Evolutionary conservation across 2,329 filamentous ascomycete species (phyloP).

Genomic region (Chalaropsis ovoidea): DNA sequence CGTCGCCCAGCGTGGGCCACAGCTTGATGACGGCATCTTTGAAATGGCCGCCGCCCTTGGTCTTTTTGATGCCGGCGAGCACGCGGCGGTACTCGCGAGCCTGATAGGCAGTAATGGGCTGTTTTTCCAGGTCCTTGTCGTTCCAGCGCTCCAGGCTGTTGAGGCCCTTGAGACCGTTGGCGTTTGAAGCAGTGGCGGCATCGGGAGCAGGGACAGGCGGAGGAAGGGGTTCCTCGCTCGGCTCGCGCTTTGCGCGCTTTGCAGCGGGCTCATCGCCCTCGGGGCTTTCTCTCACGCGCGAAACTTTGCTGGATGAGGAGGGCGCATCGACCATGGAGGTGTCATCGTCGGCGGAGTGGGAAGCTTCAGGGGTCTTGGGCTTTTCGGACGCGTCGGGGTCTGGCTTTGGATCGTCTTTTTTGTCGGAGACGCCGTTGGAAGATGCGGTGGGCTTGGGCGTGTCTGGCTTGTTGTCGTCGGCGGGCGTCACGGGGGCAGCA

Average conservation of each 20-base stretch:
- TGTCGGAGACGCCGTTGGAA: not conserved
- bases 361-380: constrained; percentile 11
- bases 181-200: constrained; percentile 26
- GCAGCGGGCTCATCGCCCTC: constrained; percentile 53
- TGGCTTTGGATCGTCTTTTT: not conserved
- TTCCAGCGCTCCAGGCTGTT: constrained; percentile 35
- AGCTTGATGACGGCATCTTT: constrained; percentile 65
- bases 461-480: not conserved
- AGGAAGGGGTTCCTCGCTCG: constrained; percentile 35
- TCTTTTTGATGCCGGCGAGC: constrained; percentile 71
- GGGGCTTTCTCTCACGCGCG: constrained; percentile 71
- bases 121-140: constrained; percentile 37
- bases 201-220: constrained; percentile 26
- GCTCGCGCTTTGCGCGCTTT: constrained; percentile 70
- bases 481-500: not conserved
- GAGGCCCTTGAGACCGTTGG: constrained; percentile 29
- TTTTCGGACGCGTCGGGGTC: constrained; percentile 8
- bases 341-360: constrained; percentile 29
- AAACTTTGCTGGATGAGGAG: constrained; percentile 45
- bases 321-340: constrained; percentile 38
- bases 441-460: not conserved
- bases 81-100: constrained; percentile 54
- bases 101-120: constrained; percentile 49
- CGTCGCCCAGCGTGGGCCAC: constrained; percentile 64
- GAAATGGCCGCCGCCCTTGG: constrained; percentile 68